These are phyloP conservation scores for Monilinia fructigena DNA, from an alignment of 2,329 filamentous ascomycete genomes.

Conservation along the genomic window DNA sequence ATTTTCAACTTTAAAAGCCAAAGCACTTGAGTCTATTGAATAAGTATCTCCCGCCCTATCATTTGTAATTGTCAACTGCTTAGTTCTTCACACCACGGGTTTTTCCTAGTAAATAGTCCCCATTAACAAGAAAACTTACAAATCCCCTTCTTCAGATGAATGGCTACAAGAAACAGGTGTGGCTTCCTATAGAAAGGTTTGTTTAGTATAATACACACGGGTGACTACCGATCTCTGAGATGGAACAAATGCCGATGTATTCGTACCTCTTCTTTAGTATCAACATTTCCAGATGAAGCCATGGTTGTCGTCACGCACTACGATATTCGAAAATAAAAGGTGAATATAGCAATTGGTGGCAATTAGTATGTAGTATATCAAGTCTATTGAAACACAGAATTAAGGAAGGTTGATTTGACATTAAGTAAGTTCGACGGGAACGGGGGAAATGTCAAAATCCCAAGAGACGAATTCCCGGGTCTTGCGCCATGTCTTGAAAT, in stretches of 20 bases:
- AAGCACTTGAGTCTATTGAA: conserved; percentile 41
- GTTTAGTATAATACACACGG: not conserved
- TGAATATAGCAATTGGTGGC: no score
- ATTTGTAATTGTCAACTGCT: not conserved
- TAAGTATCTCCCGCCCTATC: conserved; percentile 29
- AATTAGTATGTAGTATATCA: not conserved
- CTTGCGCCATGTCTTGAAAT: conserved; percentile 23
- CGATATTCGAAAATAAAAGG: not conserved
- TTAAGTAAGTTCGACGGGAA: conserved; percentile 11
- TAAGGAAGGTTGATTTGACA: not conserved
- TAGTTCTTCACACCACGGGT: not conserved
- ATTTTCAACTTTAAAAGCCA: conserved; percentile 43
- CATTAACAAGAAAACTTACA: not conserved
- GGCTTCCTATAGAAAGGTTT: not conserved
- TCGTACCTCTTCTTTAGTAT: conserved; percentile 3
- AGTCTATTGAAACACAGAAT: not conserved
- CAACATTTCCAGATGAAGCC: conserved; percentile 2
- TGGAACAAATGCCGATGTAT: not conserved
- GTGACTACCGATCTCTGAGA: not conserved
- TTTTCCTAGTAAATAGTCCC: not conserved
- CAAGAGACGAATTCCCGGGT: conserved; percentile 23
- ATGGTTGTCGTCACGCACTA: not conserved
- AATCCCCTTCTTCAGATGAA: conserved; percentile 16
- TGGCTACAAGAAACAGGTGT: not conserved
- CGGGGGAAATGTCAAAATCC: conserved; percentile 17